Conservation (phyloP, 1,284 basidiomycete species). For the Ceratobasidium sp. region DNA sequence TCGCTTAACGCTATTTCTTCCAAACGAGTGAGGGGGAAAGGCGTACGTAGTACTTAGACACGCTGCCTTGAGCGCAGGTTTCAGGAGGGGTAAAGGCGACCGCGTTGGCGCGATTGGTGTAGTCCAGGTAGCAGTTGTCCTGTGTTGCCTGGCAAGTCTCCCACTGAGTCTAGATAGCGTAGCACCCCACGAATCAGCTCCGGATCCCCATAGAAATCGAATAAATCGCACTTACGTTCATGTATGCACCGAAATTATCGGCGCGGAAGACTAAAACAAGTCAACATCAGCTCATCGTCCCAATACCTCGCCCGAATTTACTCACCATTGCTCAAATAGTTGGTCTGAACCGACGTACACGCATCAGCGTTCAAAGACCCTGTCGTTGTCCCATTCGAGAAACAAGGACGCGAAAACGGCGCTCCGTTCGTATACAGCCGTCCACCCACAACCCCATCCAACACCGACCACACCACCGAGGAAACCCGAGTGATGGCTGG, state of each 20-base stretch:
- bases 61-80: conserved; percentile 36
- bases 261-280: conserved; percentile 23
- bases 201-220: not conserved
- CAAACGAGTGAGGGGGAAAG: not conserved
- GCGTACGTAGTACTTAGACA: conserved; percentile 34
- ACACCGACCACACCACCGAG: conserved; percentile 28
- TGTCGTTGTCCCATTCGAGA: conserved; percentile 30
- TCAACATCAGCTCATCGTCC: not conserved
- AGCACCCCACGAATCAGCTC: not conserved
- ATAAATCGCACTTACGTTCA: conserved; percentile 11
- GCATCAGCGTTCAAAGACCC: conserved; percentile 20
- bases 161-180: conserved; percentile 33
- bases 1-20: not conserved
- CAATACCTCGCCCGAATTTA: too few relatives aligned
- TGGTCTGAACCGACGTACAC: conserved; percentile 29
- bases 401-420: conserved; percentile 38
- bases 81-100: conserved; percentile 30
- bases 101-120: conserved; percentile 39
- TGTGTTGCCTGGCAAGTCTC: conserved; percentile 40
- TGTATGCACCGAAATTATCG: conserved; percentile 31
- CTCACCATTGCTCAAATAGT: conserved; percentile 40
- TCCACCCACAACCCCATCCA: conserved; percentile 37
- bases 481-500: conserved; percentile 38
- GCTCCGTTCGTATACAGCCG: conserved; percentile 41
- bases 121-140: conserved; percentile 39